Evolutionary conservation across 352 stramenopile genomes (phyloP), one percentile per base, ranked within the genome.

Genomic region (Nothophytophthora sp.): DNA sequence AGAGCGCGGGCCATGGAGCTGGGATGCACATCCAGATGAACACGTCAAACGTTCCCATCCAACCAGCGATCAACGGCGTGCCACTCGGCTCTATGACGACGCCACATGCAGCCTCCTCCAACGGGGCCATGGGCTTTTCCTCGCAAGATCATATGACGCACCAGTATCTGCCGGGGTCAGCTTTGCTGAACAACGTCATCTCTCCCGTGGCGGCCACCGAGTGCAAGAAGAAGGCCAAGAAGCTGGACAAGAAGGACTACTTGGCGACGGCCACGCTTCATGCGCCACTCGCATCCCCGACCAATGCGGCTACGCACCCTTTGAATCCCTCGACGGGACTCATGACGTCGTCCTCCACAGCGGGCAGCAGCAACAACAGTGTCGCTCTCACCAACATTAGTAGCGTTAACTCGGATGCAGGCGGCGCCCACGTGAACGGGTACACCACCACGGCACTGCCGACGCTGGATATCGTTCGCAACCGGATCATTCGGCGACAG

Each of bases 141-240:
- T 42, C 35, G n/a, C 52, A 73, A 45, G 39, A 70, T 45, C 42
- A 52, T 12, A 49, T 67, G 36, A 43, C 36, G 11, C 55, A 52
- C n/a, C 64, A 79, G 25, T 79, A 73, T 59, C 40, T 83, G 9
- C 66, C 57, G 6, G 69, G 72, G 2, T 55, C 55, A 12, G 38
- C 55, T n/a, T 41, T 70, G 15, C 51, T 87, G 46, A 86, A 82
- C 43, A 90, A 85, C 19, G 78, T 83, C 25, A 90, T 90, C 40
- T 90, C 78, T 13, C 78, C 78, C n/a, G 54, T 85, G 34, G 78
- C 76, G 1, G 76, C 78, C 5, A 80, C 66, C 13, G 78, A 79
- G 29, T 69, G 71, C 44, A 84, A 83, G 50, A 90, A 89, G 65
- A 89, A 87, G 50, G 76, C 71, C 29, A 90, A 87, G 60, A 85